Percentiles rank a stretch among this genome's conserved stretches.
Evolutionary conservation across 78 protist genomes (phyloP).

Genomic region (Dictyostelium intermedium): DNA sequence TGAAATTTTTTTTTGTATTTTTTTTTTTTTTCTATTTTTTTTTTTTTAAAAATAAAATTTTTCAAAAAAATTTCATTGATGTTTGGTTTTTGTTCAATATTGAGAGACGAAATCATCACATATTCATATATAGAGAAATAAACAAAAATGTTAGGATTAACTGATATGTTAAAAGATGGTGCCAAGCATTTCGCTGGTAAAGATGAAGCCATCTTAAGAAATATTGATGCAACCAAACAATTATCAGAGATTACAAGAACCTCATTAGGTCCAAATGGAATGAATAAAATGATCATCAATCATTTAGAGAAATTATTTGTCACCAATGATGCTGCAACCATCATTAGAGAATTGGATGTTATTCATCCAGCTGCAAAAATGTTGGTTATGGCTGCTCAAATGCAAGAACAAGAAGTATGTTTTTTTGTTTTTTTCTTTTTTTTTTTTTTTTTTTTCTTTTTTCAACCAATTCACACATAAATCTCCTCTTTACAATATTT

Average conservation of each 20-base stretch:
- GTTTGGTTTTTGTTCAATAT: not conserved
- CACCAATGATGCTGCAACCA: slow-evolving; percentile 99
- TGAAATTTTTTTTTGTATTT: not conserved
- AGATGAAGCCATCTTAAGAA: slow-evolving; percentile 97
- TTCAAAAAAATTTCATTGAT: not conserved
- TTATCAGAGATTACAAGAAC: slow-evolving; percentile 93
- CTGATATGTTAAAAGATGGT: slow-evolving; percentile 88
- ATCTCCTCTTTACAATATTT: no score
- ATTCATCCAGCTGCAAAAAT: slow-evolving; percentile 99
- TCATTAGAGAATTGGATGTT: slow-evolving; percentile 96
- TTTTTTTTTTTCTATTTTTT: not conserved
- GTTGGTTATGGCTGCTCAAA: slow-evolving; percentile 95
- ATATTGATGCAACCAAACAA: slow-evolving; percentile 97
- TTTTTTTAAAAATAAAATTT: not conserved
- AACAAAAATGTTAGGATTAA: slow-evolving; percentile 58
- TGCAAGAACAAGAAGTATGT: slow-evolving; percentile 96
- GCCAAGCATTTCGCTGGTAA: slow-evolving; percentile 87
- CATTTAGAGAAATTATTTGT: slow-evolving; percentile 98
- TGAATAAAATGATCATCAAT: slow-evolving; percentile 99
- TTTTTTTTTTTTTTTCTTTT: not conserved
- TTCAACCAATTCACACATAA: no score
- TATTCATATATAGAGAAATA: not conserved
- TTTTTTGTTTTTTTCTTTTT: not conserved
- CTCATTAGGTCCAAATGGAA: slow-evolving; percentile 99
- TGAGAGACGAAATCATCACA: not conserved